A percentile compares a stretch with the other conserved stretches of the same genome.
These are phyloP conservation scores for Lasiodiplodia theobromae DNA, from an alignment of 2,329 filamentous ascomycete species.

Conservation along the genomic window DNA sequence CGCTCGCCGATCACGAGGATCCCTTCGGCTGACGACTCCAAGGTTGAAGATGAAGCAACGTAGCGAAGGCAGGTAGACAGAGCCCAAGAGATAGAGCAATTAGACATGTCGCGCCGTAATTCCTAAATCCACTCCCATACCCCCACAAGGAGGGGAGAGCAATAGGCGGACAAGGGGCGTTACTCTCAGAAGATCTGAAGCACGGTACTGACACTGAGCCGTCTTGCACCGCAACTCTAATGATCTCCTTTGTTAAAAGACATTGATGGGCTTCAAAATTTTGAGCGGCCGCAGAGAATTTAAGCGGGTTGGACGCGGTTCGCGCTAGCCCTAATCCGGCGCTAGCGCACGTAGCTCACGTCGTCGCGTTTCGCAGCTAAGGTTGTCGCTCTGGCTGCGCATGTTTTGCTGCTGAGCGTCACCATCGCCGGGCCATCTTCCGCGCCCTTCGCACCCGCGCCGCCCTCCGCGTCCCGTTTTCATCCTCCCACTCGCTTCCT, in stretches of 20 bases:
- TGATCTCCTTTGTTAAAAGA: slow-evolving; percentile 78
- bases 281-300: slow-evolving; percentile 21
- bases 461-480: background rate
- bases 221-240: slow-evolving; percentile 99
- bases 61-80: slow-evolving; percentile 49
- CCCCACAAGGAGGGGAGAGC: slow-evolving; percentile 57
- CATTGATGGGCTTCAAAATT: slow-evolving; percentile 60
- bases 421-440: slow-evolving; percentile 18
- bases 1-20: background rate
- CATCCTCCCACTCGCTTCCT: slow-evolving; percentile 4
- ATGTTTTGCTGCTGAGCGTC: slow-evolving; percentile 29
- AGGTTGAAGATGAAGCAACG: slow-evolving; percentile 84
- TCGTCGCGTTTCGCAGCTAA: slow-evolving; percentile 24
- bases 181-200: slow-evolving; percentile 96
- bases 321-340: slow-evolving; percentile 2
- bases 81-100: slow-evolving; percentile 23
- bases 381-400: slow-evolving; percentile 20
- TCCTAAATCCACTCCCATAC: slow-evolving; percentile 51
- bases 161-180: slow-evolving; percentile 65
- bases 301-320: background rate
- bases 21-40: slow-evolving; percentile 32
- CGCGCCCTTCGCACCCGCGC: slow-evolving; percentile 16
- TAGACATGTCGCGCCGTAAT: slow-evolving; percentile 49
- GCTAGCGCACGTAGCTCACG: slow-evolving; percentile 20
- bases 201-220: slow-evolving; percentile 94